phyloP scores from a whole-genome alignment of 345 rosid species.

The Turnera subulata region DNA sequence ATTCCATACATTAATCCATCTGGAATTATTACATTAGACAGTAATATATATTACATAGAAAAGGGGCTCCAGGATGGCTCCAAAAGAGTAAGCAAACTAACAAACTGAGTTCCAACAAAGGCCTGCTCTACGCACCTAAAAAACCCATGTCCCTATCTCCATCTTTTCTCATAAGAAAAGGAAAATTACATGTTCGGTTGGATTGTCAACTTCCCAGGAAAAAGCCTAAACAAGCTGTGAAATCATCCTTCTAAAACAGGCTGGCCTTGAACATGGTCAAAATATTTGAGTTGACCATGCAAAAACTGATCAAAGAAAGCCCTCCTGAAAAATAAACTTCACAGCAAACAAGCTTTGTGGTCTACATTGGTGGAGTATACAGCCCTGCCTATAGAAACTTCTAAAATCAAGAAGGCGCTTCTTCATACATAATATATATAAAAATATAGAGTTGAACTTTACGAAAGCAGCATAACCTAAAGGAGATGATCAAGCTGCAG shows the following conservation, averaged over 20 bases:
- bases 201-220: slow-evolving; percentile 15
- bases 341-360: slow-evolving; percentile 35
- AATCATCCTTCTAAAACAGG: slow-evolving; percentile 32
- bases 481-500: too few species aligned
- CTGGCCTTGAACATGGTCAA: slow-evolving; percentile 33
- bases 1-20: too few species aligned
- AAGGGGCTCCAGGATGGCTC: too few species aligned
- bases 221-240: slow-evolving; percentile 28
- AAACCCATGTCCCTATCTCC: too few species aligned
- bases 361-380: slow-evolving; percentile 19
- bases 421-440: neutral
- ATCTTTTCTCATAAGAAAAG: too few species aligned
- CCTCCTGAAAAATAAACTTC: slow-evolving; percentile 40
- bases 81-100: slow-evolving; percentile 11
- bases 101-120: slow-evolving; percentile 20
- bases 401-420: slow-evolving; percentile 1
- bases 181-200: too few species aligned
- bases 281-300: slow-evolving; percentile 30
- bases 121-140: slow-evolving; percentile 26
- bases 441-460: neutral
- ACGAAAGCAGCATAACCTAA: neutral
- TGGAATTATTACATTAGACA: too few species aligned
- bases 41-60: too few species aligned
- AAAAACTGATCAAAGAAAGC: slow-evolving; percentile 19
- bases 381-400: slow-evolving; percentile 17